phyloP scores from a whole-genome alignment of 2,329 filamentous ascomycete genomes.

The Cladophialophora carrionii region DNA sequence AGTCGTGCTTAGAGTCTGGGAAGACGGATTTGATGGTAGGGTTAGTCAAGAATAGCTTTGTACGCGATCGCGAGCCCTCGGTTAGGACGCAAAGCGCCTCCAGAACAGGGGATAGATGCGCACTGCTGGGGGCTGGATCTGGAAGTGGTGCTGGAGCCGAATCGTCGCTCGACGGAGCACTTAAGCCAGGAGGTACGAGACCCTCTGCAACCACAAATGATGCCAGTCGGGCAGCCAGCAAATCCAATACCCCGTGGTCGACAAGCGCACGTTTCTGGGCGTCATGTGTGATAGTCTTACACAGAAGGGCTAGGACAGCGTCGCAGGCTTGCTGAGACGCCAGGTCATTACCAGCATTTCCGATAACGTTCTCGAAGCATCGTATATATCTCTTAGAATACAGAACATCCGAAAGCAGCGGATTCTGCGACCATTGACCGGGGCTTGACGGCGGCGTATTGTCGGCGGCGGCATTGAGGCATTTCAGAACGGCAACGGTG shows the following conservation, averaged over 20 bases:
- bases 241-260: slow-evolving; percentile 74
- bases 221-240: slow-evolving; percentile 73
- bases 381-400: slow-evolving; percentile 66
- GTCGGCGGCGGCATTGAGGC: slow-evolving; percentile 71
- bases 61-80: slow-evolving; percentile 75
- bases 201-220: slow-evolving; percentile 68
- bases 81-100: slow-evolving; percentile 78
- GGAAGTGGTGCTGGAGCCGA: slow-evolving; percentile 64
- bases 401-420: slow-evolving; percentile 63
- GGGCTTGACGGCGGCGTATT: slow-evolving; percentile 62
- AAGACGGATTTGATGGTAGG: slow-evolving; percentile 71
- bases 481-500: slow-evolving; percentile 72
- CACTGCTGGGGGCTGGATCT: slow-evolving; percentile 60
- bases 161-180: slow-evolving; percentile 54
- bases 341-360: slow-evolving; percentile 52
- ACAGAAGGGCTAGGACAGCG: slow-evolving; percentile 54
- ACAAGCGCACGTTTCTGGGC: slow-evolving; percentile 72
- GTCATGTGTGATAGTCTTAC: slow-evolving; percentile 70
- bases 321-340: slow-evolving; percentile 37
- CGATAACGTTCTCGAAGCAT: slow-evolving; percentile 68
- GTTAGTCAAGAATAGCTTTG: slow-evolving; percentile 70
- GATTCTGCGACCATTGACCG: slow-evolving; percentile 54
- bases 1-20: slow-evolving; percentile 58
- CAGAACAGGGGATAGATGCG: slow-evolving; percentile 70
- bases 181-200: slow-evolving; percentile 68